phyloP scores from a whole-genome alignment of 2,329 filamentous ascomycete genomes.

The Mycosphaerelloides madeirae region DNA sequence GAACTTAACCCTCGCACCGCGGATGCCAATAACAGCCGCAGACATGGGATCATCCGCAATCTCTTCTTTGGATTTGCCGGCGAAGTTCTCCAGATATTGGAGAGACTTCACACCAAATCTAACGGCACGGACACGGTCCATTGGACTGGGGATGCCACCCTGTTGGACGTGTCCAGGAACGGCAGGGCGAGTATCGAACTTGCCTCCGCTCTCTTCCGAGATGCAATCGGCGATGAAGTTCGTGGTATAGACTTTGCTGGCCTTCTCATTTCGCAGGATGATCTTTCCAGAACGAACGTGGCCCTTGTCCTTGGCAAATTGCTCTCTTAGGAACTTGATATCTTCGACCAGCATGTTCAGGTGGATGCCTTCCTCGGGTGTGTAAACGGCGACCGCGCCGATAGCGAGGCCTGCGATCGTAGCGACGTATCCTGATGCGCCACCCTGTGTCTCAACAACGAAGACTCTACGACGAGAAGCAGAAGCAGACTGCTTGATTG shows the following conservation, averaged over 20 bases:
- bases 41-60: constrained; percentile 71
- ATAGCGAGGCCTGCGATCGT: constrained; percentile 87
- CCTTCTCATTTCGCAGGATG: constrained; percentile 94
- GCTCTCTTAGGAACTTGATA: constrained; percentile 80
- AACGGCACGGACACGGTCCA: constrained; percentile 91
- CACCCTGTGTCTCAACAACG: constrained; percentile 96
- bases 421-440: constrained; percentile 87
- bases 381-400: constrained; percentile 89
- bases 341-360: constrained; percentile 89
- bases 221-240: constrained; percentile 95
- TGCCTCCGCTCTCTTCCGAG: constrained; percentile 82
- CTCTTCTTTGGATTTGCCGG: constrained; percentile 59
- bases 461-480: constrained; percentile 91
- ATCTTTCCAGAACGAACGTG: constrained; percentile 86
- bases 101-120: constrained; percentile 91
- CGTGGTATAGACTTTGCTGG: constrained; percentile 83
- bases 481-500: constrained; percentile 94
- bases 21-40: constrained; percentile 82
- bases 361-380: constrained; percentile 90
- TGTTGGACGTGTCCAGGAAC: constrained; percentile 94
- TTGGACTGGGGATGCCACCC: constrained; percentile 84
- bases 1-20: constrained; percentile 85
- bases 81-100: constrained; percentile 79
- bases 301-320: constrained; percentile 79
- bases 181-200: constrained; percentile 87